Evolutionary conservation across 352 stramenopile species (phyloP), one percentile per base, ranked within the genome.

Genomic region (Elongisporangium prolatum): DNA sequence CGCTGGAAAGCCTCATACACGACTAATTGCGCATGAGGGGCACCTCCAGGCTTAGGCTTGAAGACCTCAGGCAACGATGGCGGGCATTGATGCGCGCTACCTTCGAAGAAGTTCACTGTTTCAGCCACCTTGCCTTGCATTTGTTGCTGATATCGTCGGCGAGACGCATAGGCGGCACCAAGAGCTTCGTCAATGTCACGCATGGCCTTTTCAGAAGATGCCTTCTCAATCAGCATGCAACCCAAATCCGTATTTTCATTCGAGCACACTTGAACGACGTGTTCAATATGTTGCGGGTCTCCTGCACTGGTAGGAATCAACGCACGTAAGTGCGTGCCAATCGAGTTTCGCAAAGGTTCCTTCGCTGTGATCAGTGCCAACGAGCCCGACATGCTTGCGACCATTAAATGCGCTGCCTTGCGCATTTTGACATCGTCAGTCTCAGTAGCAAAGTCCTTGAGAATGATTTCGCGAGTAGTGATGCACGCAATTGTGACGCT

Each of bases 361-460:
- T 98, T 97, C 53, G 97, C 98, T 5, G 97, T 99, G 37, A 99
- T 98, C 22, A 99, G 77, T 25, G 97, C 97, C 17, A 99, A 75
- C 51, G 95, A 98, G 50, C 97, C 97, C 52, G 98, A 98, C 72
- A 99, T 93, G 68, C 97, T 99, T 13, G 95, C 91, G 20, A 99
- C 97, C 96, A 99, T 99, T 10, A 99, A 64, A 61, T 99, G 96
- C 21, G 96, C 96, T 9, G 96, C 96, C 75, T 99, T 99, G 20
- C 94, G 83, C 92, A 99, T 98, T 75, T 98, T 98, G 7, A 85
- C 83, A 57, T 96, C 86, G 58, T 96, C 86, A 6, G 67, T 77
- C 67, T 99, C 97, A 52, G 97, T 98, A n/a, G 96, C 96, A 83
- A 99, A 99, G 66, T 99, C 98, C 69, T 99, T 99, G 3, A 98